Conservation (phyloP, 352 stramenopile genomes). For the Pythium periplocum region DNA sequence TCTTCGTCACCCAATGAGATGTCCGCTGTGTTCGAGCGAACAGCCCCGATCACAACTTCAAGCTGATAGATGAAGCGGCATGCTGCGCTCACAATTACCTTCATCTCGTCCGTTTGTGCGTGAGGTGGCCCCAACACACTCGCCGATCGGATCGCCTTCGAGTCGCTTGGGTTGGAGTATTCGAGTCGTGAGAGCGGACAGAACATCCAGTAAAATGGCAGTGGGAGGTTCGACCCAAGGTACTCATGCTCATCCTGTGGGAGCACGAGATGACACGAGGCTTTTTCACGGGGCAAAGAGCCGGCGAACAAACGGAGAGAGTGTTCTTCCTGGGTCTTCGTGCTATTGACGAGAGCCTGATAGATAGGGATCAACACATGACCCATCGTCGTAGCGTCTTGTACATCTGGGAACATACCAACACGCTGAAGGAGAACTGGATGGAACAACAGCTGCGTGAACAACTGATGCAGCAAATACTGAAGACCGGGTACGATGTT, state of each 20-base stretch:
- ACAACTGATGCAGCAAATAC: conserved; percentile 40
- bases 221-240: conserved; percentile 42
- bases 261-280: conserved; percentile 51
- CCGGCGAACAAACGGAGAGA: conserved; percentile 28
- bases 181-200: conserved; percentile 66
- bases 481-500: conserved; percentile 38
- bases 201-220: conserved; percentile 68
- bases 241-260: conserved; percentile 53
- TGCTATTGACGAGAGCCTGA: conserved; percentile 54
- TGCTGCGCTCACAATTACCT: conserved; percentile 62
- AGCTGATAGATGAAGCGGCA: conserved; percentile 62
- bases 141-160: conserved; percentile 11
- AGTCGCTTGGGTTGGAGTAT: conserved; percentile 24
- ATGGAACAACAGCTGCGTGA: conserved; percentile 44
- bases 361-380: conserved; percentile 61
- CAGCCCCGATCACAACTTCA: conserved; percentile 19
- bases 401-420: conserved; percentile 35
- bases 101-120: conserved; percentile 62
- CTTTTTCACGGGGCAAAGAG: conserved; percentile 19
- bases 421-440: conserved; percentile 29
- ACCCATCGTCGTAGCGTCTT: conserved; percentile 39
- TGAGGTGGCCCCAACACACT: conserved; percentile 23
- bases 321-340: conserved; percentile 48
- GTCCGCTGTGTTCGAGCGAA: conserved; percentile 4
- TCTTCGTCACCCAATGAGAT: conserved; percentile 37